These are phyloP conservation scores for Ilex paraguariensis DNA, from an alignment of 305 asterid species.

Conservation along the genomic window DNA sequence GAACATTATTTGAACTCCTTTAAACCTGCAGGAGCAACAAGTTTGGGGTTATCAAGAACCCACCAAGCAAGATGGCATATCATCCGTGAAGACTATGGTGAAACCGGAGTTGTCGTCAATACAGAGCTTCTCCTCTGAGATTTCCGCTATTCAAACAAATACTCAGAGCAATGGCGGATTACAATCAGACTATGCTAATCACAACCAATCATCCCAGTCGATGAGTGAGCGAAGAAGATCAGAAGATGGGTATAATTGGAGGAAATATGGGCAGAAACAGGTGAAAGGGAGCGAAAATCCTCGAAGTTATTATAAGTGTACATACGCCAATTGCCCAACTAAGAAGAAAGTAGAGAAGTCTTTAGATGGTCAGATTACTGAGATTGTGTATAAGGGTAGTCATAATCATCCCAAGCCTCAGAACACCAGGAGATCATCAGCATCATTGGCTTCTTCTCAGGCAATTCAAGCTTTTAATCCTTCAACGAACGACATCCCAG, in stretches of 20 bases:
- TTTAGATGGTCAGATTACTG: conserved; percentile 59
- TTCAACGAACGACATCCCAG: conserved; percentile 31
- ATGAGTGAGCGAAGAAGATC: conserved; percentile 29
- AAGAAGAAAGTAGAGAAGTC: conserved; percentile 66
- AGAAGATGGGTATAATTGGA: conserved; percentile 80
- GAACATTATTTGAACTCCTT: neutral
- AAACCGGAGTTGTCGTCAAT: conserved; percentile 25
- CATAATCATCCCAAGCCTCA: conserved; percentile 82
- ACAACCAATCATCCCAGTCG: conserved; percentile 29
- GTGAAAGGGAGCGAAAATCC: conserved; percentile 88
- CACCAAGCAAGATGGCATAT: conserved; percentile 18
- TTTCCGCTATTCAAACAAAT: conserved; percentile 23
- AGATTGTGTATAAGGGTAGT: conserved; percentile 60
- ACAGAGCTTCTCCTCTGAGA: conserved; percentile 40
- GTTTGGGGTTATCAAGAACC: conserved; percentile 41
- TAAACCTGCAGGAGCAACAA: conserved; percentile 27
- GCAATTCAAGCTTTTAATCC: conserved; percentile 27
- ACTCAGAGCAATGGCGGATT: conserved; percentile 17
- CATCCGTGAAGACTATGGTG: conserved; percentile 20
- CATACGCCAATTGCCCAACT: conserved; percentile 56
- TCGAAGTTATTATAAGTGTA: conserved; percentile 74
- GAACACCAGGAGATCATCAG: conserved; percentile 55
- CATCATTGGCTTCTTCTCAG: conserved; percentile 42
- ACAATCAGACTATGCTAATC: conserved; percentile 22
- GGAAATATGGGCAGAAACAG: conserved; percentile 81